These are phyloP conservation scores for Antrodiella citrinella DNA, from an alignment of 768 basidiomycete genomes.

Conservation along the genomic window DNA sequence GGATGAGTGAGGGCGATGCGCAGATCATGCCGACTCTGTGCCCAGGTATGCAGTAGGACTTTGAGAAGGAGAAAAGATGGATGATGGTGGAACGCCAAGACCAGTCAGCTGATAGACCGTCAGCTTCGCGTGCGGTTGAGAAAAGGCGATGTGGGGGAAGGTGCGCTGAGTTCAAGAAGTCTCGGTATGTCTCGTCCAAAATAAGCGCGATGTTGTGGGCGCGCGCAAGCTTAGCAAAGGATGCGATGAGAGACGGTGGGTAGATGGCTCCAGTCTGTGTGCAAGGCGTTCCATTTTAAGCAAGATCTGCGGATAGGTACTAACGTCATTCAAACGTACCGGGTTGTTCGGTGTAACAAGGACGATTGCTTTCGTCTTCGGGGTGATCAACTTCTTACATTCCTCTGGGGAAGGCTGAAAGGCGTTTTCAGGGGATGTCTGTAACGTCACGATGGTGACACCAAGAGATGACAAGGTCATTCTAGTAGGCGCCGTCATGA, in stretches of 20 bases:
- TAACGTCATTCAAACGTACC: constrained; percentile 21
- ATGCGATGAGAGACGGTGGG: constrained; percentile 41
- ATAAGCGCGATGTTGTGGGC: constrained; percentile 54
- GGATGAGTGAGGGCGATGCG: constrained; percentile 47
- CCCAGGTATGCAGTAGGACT: constrained; percentile 74
- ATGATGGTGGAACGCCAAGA: constrained; percentile 57
- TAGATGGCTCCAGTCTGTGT: constrained; percentile 67
- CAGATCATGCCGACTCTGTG: constrained; percentile 71
- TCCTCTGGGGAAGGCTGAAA: constrained; percentile 53
- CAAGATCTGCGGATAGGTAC: not conserved
- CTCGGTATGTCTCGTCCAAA: constrained; percentile 86
- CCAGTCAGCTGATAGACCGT: constrained; percentile 12
- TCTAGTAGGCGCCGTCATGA: constrained; percentile 22
- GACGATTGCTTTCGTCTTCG: constrained; percentile 58
- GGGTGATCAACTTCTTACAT: constrained; percentile 45
- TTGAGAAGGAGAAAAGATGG: constrained; percentile 75
- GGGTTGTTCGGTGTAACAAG: constrained; percentile 78
- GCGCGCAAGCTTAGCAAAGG: constrained; percentile 54
- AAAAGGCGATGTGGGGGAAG: constrained; percentile 54
- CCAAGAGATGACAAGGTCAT: constrained; percentile 64
- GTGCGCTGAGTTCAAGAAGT: constrained; percentile 44
- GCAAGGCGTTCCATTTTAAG: too few species aligned
- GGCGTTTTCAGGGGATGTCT: constrained; percentile 37
- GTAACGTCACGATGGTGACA: constrained; percentile 48
- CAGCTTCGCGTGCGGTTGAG: constrained; percentile 12